Base-by-base conservation (phyloP, 495 filamentous ascomycete species). In the Aspergillus heteromorphus region DNA sequence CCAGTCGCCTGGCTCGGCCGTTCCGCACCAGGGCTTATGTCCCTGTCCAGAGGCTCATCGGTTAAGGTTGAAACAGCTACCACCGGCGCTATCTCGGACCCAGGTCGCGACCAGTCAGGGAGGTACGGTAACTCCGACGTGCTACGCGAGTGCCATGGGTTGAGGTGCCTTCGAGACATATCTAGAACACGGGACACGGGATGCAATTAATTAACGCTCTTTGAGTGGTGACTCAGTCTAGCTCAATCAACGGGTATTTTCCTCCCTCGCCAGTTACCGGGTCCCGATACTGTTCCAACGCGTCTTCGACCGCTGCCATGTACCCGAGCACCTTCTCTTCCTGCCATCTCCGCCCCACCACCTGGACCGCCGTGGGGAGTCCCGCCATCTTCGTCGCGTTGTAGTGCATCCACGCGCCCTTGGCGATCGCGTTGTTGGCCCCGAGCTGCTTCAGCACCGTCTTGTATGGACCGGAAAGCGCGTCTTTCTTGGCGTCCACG, bases 311-410 rank as follows among this genome's bases (percentile, higher is more conserved):
- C 47, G 79, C 79, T 62, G 86, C 77, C 92, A 97, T 96, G 18
- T 88, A 77, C 0, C 86, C 86, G 55, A 96, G 70, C 11, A 96
- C 89, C 72, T 95, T 95, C 77, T 97, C 93, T 68, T 98, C 92
- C 67, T 95, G 81, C 65, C 95, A 78, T 27, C 91, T 78, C 51
- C 87, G 79, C 7, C 91, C 92, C 0, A 96, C 87, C 6, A 97
- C 75, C 69, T 97, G 93, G 31, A 96, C 82, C 0, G 79, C 91
- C 2, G 96, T 91, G 0, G 92, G 91, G 55, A 97, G 73, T 5
- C 90, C 92, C 31, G 88, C 83, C 91, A 97, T 97, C 50, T 78
- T 81, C 5, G 73, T 69, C 0, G 90, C 86, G 64, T 97, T 84
- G 63, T 97, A 98, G 62, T 90, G 83, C 65, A 83, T 87, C 75